Conservation (phyloP, 1,139 yeast genomes). For the Saccharomyces hybrid region DNA sequence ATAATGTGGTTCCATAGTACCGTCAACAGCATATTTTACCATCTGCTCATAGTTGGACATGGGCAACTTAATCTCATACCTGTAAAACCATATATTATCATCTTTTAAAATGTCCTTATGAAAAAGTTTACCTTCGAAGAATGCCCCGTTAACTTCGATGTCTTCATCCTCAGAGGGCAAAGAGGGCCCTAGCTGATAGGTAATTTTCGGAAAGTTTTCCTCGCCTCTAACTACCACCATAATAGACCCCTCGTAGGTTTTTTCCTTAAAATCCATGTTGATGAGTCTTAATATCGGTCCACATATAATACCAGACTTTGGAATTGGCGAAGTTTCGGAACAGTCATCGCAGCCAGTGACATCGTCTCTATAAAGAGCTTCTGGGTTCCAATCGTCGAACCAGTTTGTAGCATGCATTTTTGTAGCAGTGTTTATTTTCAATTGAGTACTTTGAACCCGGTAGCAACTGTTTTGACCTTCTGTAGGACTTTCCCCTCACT, state of each 20-base stretch:
- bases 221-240: constrained; percentile 33
- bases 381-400: constrained; percentile 25
- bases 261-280: constrained; percentile 43
- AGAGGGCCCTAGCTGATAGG: constrained; percentile 26
- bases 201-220: constrained; percentile 19
- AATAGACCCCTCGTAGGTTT: constrained; percentile 57
- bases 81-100: constrained; percentile 46
- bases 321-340: constrained; percentile 18
- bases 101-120: constrained; percentile 33
- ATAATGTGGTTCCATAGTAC: constrained; percentile 34
- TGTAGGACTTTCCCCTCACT: neutral
- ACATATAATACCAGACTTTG: constrained; percentile 35
- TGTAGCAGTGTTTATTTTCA: neutral
- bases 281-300: constrained; percentile 72
- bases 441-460: neutral
- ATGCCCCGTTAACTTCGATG: constrained; percentile 33
- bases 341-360: constrained; percentile 20
- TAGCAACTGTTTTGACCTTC: neutral
- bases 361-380: constrained; percentile 15
- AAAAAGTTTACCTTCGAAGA: constrained; percentile 40
- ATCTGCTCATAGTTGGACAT: constrained; percentile 47
- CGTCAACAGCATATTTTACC: constrained; percentile 53
- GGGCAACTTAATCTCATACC: constrained; percentile 49
- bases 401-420: constrained; percentile 8
- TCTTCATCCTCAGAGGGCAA: neutral